These are phyloP conservation scores for Naganishia vaughanmartiniae DNA, from an alignment of 768 basidiomycete genomes.

Conservation along the genomic window DNA sequence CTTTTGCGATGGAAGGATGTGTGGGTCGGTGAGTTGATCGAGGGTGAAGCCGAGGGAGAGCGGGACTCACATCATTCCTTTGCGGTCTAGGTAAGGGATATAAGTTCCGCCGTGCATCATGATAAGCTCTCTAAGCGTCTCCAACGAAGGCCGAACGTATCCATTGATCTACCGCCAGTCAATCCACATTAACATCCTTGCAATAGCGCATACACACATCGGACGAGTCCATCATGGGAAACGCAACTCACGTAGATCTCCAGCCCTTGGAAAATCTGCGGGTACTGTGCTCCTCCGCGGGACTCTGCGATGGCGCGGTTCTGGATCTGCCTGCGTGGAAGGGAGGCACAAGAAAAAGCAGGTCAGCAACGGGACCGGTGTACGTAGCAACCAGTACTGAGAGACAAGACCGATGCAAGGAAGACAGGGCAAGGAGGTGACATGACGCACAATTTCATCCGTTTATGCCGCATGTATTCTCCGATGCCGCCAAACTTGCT, in stretches of 20 bases:
- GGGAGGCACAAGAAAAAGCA: too few species aligned
- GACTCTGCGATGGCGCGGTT: constrained; percentile 50
- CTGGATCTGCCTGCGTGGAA: constrained; percentile 45
- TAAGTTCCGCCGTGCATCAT: constrained; percentile 77
- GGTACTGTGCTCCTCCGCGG: constrained; percentile 42
- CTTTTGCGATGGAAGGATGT: constrained; percentile 52
- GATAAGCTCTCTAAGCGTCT: constrained; percentile 76
- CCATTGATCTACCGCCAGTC: constrained; percentile 81
- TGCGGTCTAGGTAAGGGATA: constrained; percentile 65
- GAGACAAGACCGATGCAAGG: too few species aligned
- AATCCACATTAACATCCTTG: too few species aligned
- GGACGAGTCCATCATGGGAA: background rate
- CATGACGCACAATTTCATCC: constrained; percentile 84
- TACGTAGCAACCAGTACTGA: too few species aligned
- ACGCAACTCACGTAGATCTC: constrained; percentile 71
- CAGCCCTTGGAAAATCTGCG: constrained; percentile 68
- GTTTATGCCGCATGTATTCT: constrained; percentile 85
- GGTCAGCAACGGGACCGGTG: too few species aligned
- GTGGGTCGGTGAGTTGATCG: background rate
- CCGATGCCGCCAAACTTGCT: constrained; percentile 77
- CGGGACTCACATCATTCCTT: constrained; percentile 27
- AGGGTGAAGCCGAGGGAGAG: constrained; percentile 60
- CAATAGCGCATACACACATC: too few species aligned
- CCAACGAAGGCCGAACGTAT: constrained; percentile 79
- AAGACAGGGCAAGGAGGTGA: constrained; percentile 54